Evolutionary conservation across 768 basidiomycete species (phyloP).

Genomic region (Sporobolomyces phaffii): DNA sequence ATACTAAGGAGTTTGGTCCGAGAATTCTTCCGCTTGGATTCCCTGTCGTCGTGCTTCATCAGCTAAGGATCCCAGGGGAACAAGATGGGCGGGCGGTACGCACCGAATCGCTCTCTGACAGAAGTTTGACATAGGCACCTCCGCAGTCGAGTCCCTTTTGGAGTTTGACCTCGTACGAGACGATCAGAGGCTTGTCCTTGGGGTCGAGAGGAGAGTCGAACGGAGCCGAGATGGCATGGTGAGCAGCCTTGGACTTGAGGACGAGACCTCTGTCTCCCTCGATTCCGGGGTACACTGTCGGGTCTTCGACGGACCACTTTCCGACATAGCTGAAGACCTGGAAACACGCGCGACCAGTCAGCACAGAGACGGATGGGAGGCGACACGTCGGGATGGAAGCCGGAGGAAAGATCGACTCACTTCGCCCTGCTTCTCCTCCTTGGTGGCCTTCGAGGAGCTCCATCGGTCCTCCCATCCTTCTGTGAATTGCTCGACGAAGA

Average conservation of each 20-base stretch:
- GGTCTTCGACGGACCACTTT: conserved; percentile 91
- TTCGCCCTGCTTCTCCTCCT: conserved; percentile 94
- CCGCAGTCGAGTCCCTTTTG: conserved; percentile 89
- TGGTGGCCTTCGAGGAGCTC: conserved; percentile 94
- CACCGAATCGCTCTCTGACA: conserved; percentile 52
- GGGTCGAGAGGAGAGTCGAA: conserved; percentile 73
- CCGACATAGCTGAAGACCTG: conserved; percentile 82
- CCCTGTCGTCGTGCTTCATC: conserved; percentile 57
- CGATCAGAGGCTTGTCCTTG: conserved; percentile 72
- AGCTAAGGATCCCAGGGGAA: background rate
- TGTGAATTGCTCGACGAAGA: conserved; percentile 92
- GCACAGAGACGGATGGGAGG: too few relatives aligned
- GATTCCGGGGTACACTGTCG: conserved; percentile 62
- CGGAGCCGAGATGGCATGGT: conserved; percentile 96
- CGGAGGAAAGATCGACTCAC: conserved; percentile 45
- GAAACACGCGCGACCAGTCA: background rate
- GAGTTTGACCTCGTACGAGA: conserved; percentile 98
- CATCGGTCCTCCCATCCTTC: conserved; percentile 78
- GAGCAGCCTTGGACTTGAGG: conserved; percentile 92
- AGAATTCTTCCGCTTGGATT: conserved; percentile 91
- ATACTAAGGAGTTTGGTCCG: conserved; percentile 80
- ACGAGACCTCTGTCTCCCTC: conserved; percentile 86
- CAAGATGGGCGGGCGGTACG: conserved; percentile 13
- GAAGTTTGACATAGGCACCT: conserved; percentile 95
- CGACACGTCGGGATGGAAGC: background rate